A percentile compares a stretch with the other conserved stretches of the same genome.
These are phyloP conservation scores for Arthonia radiata DNA, from an alignment of 495 filamentous ascomycete species.

Conservation along the genomic window DNA sequence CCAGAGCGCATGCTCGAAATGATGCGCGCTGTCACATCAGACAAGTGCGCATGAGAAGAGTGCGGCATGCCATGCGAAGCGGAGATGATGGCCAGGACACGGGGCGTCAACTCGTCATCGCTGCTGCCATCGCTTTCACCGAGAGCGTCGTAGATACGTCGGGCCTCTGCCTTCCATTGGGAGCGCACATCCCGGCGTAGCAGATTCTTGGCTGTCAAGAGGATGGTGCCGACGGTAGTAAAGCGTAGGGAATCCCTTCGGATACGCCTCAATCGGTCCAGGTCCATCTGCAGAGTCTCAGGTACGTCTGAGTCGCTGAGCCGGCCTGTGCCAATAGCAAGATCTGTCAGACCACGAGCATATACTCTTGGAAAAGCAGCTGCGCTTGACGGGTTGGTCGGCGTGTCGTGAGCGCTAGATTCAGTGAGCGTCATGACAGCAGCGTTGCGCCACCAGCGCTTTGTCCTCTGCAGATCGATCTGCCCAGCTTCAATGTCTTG, in stretches of 20 bases:
- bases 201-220: conserved; percentile 82
- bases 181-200: conserved; percentile 77
- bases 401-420: conserved; percentile 40
- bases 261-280: conserved; percentile 37
- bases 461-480: conserved; percentile 34
- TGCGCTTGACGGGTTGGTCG: conserved; percentile 29
- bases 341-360: conserved; percentile 41
- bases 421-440: conserved; percentile 45
- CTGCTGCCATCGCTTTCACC: conserved; percentile 14
- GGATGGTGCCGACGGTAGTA: conserved; percentile 54
- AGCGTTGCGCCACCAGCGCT: conserved; percentile 47
- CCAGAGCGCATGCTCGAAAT: conserved; percentile 14
- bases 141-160: conserved; percentile 32
- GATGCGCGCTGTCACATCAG: conserved; percentile 28
- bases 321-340: conserved; percentile 33
- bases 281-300: conserved; percentile 68
- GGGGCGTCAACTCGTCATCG: conserved; percentile 14
- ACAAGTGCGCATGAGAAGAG: conserved; percentile 31
- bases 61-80: conserved; percentile 57
- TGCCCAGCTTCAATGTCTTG: conserved; percentile 35
- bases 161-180: conserved; percentile 72
- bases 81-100: conserved; percentile 50
- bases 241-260: conserved; percentile 47
- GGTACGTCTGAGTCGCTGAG: conserved; percentile 37
- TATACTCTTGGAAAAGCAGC: no score